Evolutionary conservation across 257 asterid species (phyloP).

Genomic region (Henckelia pumila): DNA sequence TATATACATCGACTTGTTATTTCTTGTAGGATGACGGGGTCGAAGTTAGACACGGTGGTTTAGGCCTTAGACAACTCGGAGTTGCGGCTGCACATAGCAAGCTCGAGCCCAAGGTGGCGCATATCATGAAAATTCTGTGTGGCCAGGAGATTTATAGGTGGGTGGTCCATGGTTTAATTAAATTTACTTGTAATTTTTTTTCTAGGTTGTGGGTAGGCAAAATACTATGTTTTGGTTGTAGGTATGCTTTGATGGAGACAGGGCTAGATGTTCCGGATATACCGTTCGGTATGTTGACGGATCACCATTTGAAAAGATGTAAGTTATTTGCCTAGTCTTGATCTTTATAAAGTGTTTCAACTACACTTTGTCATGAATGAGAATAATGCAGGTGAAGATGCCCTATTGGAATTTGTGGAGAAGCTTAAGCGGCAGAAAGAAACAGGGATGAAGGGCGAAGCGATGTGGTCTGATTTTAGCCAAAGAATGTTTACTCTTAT

Average conservation of each 20-base stretch:
- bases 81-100: conserved; percentile 65
- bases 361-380: background rate
- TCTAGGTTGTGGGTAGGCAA: background rate
- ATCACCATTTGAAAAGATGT: conserved; percentile 66
- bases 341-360: no score
- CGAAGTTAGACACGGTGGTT: conserved; percentile 82
- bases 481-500: conserved; percentile 69
- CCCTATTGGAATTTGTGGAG: conserved; percentile 38
- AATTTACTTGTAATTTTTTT: background rate
- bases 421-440: conserved; percentile 27
- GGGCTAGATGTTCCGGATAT: conserved; percentile 70
- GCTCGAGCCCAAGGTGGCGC: conserved; percentile 74
- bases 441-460: conserved; percentile 33
- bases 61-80: conserved; percentile 71
- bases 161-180: no score
- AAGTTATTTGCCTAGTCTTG: conserved; percentile 1
- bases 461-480: conserved; percentile 63
- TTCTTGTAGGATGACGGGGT: conserved; percentile 71
- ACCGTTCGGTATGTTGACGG: conserved; percentile 82
- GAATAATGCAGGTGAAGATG: conserved; percentile 54
- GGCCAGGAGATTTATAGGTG: conserved; percentile 85
- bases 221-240: conserved; percentile 5
- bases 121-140: conserved; percentile 69
- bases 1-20: background rate
- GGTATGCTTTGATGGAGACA: conserved; percentile 90